These are phyloP conservation scores for Trichoderma afroharzianum DNA, from an alignment of 2,329 filamentous ascomycete species.

Conservation along the genomic window DNA sequence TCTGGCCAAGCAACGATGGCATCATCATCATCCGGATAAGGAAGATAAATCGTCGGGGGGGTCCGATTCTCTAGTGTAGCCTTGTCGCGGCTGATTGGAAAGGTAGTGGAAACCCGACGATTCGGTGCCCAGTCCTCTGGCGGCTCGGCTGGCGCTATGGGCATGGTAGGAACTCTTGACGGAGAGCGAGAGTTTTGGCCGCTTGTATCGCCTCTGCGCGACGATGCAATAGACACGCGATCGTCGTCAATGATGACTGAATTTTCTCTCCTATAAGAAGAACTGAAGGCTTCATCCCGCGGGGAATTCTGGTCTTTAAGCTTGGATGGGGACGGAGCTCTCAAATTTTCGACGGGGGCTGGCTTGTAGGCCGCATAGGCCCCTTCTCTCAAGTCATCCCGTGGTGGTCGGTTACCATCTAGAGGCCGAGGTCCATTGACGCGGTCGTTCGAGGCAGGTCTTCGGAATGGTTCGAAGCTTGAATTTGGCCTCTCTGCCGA, in stretches of 20 bases:
- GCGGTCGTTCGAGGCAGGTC: conserved; percentile 33
- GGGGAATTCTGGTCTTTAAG: conserved; percentile 35
- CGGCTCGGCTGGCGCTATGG: conserved; percentile 26
- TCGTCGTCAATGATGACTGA: conserved; percentile 31
- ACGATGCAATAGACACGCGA: conserved; percentile 23
- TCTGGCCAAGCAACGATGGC: conserved; percentile 24
- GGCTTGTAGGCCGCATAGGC: conserved; percentile 27
- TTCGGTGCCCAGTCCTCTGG: conserved; percentile 6
- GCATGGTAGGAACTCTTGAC: conserved; percentile 34
- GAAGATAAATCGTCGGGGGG: conserved; percentile 23
- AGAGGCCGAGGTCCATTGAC: conserved; percentile 26
- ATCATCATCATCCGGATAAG: conserved; percentile 40
- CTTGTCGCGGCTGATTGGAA: conserved; percentile 27
- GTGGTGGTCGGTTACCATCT: conserved; percentile 27
- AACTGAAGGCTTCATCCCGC: conserved; percentile 33
- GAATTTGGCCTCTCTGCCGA: conserved; percentile 27
- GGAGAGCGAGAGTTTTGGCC: conserved; percentile 27
- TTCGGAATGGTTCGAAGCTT: conserved; percentile 27
- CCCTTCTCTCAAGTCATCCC: conserved; percentile 29
- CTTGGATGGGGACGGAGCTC: conserved; percentile 20
- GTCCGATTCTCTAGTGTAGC: conserved; percentile 24
- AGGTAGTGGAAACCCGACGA: conserved; percentile 30
- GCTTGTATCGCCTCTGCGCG: conserved; percentile 24
- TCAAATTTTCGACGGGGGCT: conserved; percentile 23
- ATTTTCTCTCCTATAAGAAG: background rate